These are phyloP conservation scores for Aphanomyces stellatus DNA, from an alignment of 352 stramenopile genomes.

Conservation along the genomic window DNA sequence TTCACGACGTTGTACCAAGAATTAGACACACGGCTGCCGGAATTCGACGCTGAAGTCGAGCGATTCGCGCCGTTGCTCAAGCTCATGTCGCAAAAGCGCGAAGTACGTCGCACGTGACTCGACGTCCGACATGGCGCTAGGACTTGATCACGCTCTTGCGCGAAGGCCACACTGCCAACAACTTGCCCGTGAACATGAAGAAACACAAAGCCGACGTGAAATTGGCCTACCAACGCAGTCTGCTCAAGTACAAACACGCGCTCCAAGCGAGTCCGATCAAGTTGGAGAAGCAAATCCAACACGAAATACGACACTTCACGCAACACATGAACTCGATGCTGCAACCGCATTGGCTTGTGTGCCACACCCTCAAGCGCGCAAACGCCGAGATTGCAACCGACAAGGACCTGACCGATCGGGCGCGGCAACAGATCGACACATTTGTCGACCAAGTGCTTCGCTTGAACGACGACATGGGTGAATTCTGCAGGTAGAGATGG, in stretches of 20 bases:
- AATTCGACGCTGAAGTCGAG: not conserved
- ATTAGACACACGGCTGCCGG: not conserved
- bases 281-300: constrained; percentile 13
- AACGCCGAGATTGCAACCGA: not conserved
- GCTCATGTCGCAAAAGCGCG: not conserved
- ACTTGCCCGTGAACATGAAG: constrained; percentile 7
- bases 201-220: constrained; percentile 15
- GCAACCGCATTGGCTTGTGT: not conserved
- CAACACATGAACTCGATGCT: not conserved
- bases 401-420: not conserved
- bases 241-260: constrained; percentile 11
- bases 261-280: constrained; percentile 12
- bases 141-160: not conserved
- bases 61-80: not conserved
- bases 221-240: not conserved
- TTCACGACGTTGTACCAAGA: not conserved
- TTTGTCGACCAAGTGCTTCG: not conserved
- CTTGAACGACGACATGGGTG: not conserved
- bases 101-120: not conserved
- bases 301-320: constrained; percentile 10
- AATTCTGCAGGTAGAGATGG: constrained; percentile 14
- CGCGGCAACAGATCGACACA: not conserved
- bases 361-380: not conserved
- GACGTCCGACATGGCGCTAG: not conserved
- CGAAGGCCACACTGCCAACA: not conserved